These are phyloP conservation scores for Salix suchowensis DNA, from an alignment of 345 rosid species.

Conservation along the genomic window DNA sequence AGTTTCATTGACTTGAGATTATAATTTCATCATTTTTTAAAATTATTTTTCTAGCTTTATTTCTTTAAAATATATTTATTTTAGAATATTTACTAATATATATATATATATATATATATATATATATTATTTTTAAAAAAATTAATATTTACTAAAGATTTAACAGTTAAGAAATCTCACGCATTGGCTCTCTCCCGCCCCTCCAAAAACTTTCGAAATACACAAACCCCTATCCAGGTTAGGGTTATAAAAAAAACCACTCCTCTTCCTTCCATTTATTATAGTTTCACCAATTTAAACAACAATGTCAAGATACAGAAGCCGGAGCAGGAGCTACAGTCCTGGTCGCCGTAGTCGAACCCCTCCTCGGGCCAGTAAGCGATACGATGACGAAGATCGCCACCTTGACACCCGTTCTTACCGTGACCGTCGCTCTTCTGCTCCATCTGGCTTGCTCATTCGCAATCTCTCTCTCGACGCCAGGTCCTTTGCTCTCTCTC, in stretches of 20 bases:
- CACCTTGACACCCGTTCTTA: slow-evolving; percentile 42
- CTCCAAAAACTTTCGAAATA: slow-evolving; percentile 34
- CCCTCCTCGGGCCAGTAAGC: slow-evolving; percentile 56
- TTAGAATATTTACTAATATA: too few species aligned
- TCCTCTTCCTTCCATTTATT: neutral
- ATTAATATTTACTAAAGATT: too few species aligned
- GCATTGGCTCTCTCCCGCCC: neutral
- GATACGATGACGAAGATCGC: slow-evolving; percentile 49
- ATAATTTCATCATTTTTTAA: too few species aligned
- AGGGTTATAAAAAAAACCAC: slow-evolving; percentile 15
- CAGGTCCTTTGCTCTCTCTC: slow-evolving; percentile 40
- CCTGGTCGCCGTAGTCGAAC: slow-evolving; percentile 67
- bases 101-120: too few species aligned
- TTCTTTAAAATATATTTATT: too few species aligned
- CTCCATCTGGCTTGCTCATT: slow-evolving; percentile 84
- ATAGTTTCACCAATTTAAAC: neutral
- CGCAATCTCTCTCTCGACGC: slow-evolving; percentile 94
- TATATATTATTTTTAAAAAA: too few species aligned
- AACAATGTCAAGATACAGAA: slow-evolving; percentile 60
- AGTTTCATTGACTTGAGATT: too few species aligned
- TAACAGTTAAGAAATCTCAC: too few species aligned
- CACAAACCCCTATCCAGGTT: slow-evolving; percentile 6
- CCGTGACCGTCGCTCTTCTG: slow-evolving; percentile 73
- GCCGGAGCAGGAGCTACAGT: slow-evolving; percentile 77
- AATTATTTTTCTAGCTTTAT: too few species aligned